Evolutionary conservation across 371 early-diverging fungal genomes (phyloP), one percentile per base, ranked within the genome.

Genomic region (Syncephalastrum racemosum): DNA sequence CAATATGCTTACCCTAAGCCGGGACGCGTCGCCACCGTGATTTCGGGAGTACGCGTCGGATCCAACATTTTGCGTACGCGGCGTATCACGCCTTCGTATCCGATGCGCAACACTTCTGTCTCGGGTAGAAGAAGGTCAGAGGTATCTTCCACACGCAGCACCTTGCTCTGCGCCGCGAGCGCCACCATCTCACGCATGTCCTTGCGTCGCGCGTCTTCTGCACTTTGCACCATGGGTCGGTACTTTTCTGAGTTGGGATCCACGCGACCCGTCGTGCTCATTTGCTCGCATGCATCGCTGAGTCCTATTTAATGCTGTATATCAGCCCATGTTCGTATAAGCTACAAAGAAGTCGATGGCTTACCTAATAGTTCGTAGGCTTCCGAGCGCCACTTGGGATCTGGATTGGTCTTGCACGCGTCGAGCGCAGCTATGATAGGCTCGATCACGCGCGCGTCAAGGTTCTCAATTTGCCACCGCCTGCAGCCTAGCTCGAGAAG

Each of bases 41-140:
- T 55, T 19, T 77, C 75, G 2, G 78, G 67, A 4, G 74, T 63
- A 4, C 60, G 50, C 0, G 76, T 67, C 4, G 77, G 70, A 49
- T 81, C 79, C 45, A 91, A 77, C 62, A 86, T 71, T 2, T 63
- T 68, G 42, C 81, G 74, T 0, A 83, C 84, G 16, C 88, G 86
- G 3, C 83, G 80, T 1, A 92, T 59, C 4, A 91, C 66, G 31
- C 76, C 82, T 53, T 86, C 87, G 19, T 79, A 73, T 2, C 73
- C 75, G 59, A 94, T 93, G 16, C 87, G 78, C 31, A 88, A 53
- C 27, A 56, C 60, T 48, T 73, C 74, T 2, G 66, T 71, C 14
- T 63, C 60, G 43, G 27, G 50, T 27, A 67, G 55, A 2, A 73
- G 50, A 3, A 53, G 46, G 56, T 71, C 74, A 1, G 69, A 59